Evolutionary conservation across 2,329 filamentous ascomycete genomes (phyloP), one percentile per base, ranked within the genome.

Genomic region (Ophiostoma sp.): DNA sequence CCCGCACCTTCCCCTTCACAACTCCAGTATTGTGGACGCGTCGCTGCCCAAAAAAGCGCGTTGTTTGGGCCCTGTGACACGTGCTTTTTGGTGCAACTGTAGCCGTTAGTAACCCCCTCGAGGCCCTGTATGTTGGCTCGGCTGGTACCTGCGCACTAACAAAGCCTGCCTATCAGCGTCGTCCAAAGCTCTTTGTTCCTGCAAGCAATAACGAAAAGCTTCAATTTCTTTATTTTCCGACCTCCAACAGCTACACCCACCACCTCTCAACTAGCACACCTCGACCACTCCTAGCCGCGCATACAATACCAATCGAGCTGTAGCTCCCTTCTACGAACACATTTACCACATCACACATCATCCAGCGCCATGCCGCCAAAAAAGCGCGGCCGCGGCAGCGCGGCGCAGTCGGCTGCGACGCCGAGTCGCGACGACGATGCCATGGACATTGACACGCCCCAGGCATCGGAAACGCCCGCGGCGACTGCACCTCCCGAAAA

Each of bases 301-400:
- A 8, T 7, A 59, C 17, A 17, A n/a, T 11, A 8, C 17, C 52
- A 61, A 70, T 70, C 48, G 69, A 36, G 36, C 25, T 59, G 22
- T 39, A 70, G 36, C 36, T 25, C 12, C 17, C 6, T 3, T 3
- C 28, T n/a, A n/a, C 28, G 1, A 63, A 31, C 19, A 25, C 28
- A 0, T 36, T 19, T 45, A 25, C 55, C 4, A 45, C 11, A 36
- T 22, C 50, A 69, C 22, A n/a, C n/a, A n/a, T n/a, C n/a, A n/a
- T n/a, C n/a, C 63, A 45, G 15, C 25, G 19, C 73, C 48, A 95
- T 90, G 74, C 87, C 87, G 36, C 88, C 88, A 0, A 97, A 82
- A 72, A 95, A 87, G 72, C 93, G 83, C 3, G 92, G 91, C 0
- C 88, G 86, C 84, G 93, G 84, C 66, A 81, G 81, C 55, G 82